A percentile compares a stretch with the other conserved stretches of the same genome.
Evolutionary conservation across 2,329 filamentous ascomycete genomes (phyloP).

Genomic region (Fusarium sp.): DNA sequence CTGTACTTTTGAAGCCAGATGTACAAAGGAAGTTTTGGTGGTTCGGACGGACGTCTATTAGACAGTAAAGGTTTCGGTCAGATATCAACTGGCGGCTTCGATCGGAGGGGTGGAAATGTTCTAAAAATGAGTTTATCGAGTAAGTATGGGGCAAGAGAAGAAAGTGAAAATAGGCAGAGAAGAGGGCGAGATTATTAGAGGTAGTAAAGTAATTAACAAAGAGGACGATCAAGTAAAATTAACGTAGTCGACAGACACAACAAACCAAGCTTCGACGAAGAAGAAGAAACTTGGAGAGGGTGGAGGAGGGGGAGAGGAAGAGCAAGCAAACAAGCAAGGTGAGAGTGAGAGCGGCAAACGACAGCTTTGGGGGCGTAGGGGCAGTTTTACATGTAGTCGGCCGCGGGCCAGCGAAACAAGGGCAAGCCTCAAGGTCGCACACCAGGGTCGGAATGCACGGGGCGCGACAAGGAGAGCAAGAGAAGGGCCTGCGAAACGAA

Average conservation of each 20-base stretch:
- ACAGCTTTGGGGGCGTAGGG: slow-evolving; percentile 30
- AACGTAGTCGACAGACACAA: neutral
- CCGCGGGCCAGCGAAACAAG: slow-evolving; percentile 39
- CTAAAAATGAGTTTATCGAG: neutral
- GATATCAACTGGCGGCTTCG: neutral
- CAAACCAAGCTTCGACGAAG: neutral
- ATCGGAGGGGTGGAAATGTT: neutral
- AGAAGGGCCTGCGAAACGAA: slow-evolving; percentile 18
- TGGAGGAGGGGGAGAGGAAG: neutral
- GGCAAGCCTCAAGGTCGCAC: slow-evolving; percentile 40
- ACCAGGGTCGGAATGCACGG: slow-evolving; percentile 42
- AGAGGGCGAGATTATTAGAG: slow-evolving; percentile 8
- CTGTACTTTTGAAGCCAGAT: slow-evolving; percentile 10
- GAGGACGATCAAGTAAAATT: neutral
- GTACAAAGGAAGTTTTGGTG: slow-evolving; percentile 2
- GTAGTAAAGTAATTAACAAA: neutral
- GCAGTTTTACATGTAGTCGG: slow-evolving; percentile 41
- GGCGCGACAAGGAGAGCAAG: slow-evolving; percentile 17
- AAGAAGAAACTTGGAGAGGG: neutral
- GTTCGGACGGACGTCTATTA: neutral
- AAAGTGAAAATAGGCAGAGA: slow-evolving; percentile 11
- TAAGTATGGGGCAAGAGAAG: neutral
- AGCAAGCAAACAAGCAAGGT: neutral
- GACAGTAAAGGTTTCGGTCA: neutral
- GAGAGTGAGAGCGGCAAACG: slow-evolving; percentile 10